Conservation (phyloP, 805 yeast species). For the Candida endomychidarum region DNA sequence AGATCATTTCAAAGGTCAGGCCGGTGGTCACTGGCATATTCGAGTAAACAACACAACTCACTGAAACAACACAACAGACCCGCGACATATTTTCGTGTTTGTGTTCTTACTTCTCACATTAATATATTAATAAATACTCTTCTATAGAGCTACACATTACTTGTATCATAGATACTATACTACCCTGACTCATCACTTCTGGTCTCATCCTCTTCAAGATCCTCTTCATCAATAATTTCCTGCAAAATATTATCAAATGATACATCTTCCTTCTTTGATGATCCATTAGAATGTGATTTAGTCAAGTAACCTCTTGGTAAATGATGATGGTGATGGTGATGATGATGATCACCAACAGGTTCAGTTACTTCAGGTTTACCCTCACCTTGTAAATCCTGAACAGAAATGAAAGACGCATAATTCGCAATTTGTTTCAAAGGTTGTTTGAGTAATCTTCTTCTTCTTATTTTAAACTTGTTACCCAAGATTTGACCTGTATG, state of each 20-base stretch:
- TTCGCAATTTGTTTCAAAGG: constrained; percentile 43
- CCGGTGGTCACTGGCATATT: no score
- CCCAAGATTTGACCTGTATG: constrained; percentile 78
- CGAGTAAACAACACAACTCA: no score
- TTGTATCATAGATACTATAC: no score
- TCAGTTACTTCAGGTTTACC: constrained; percentile 10
- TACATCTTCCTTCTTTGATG: constrained; percentile 3
- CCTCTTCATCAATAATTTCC: constrained; percentile 21
- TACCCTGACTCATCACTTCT: background rate
- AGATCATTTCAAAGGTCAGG: no score
- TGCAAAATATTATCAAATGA: constrained; percentile 18
- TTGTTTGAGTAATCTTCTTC: constrained; percentile 23
- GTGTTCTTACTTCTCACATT: no score
- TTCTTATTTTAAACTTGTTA: constrained; percentile 60
- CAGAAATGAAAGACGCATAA: constrained; percentile 36
- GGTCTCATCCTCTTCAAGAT: constrained; percentile 6
- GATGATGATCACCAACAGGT: constrained; percentile 3
- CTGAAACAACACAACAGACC: no score
- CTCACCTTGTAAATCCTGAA: constrained; percentile 38
- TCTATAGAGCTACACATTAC: no score
- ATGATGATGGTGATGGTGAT: constrained; percentile 10
- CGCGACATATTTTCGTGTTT: no score
- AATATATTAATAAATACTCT: no score
- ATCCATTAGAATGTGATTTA: background rate
- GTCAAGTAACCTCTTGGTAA: background rate